phyloP scores from a whole-genome alignment of 495 filamentous ascomycete species.

The Wilcoxina mikolae region DNA sequence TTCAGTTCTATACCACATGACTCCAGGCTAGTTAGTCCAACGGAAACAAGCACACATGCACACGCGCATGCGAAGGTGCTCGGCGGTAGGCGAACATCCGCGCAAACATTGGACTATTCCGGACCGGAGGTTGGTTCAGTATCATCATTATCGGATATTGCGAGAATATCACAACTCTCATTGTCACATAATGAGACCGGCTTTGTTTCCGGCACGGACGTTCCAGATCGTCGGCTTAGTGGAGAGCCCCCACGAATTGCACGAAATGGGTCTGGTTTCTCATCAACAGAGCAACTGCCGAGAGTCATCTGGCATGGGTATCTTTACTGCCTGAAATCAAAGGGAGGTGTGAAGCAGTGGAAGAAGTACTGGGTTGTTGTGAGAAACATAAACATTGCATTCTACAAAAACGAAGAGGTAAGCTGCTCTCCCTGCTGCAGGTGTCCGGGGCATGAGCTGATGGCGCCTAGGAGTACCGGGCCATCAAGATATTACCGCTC shows the following conservation, averaged over 20 bases:
- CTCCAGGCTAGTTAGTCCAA: slow-evolving; percentile 31
- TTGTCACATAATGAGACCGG: slow-evolving; percentile 23
- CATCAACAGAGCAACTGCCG: slow-evolving; percentile 33
- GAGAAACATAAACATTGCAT: slow-evolving; percentile 68
- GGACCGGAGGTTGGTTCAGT: slow-evolving; percentile 75
- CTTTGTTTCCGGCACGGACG: neutral
- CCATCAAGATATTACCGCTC: slow-evolving; percentile 66
- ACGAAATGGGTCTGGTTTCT: slow-evolving; percentile 25
- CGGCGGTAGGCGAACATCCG: slow-evolving; percentile 31
- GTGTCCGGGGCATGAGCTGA: neutral
- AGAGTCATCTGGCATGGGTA: slow-evolving; percentile 85
- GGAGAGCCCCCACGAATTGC: slow-evolving; percentile 18
- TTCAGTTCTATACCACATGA: slow-evolving; percentile 34
- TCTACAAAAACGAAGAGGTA: slow-evolving; percentile 81
- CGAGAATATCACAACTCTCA: slow-evolving; percentile 32
- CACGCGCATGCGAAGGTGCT: slow-evolving; percentile 28
- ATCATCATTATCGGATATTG: slow-evolving; percentile 78
- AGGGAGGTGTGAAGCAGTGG: slow-evolving; percentile 82
- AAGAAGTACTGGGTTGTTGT: slow-evolving; percentile 87
- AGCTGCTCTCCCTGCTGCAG: neutral
- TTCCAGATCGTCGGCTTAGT: slow-evolving; percentile 23
- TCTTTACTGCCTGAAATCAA: slow-evolving; percentile 70
- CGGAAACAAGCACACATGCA: slow-evolving; percentile 29
- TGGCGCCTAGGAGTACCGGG: slow-evolving; percentile 57
- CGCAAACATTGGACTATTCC: slow-evolving; percentile 59